A percentile compares a stretch with the other conserved stretches of the same genome.
These are phyloP conservation scores for Acorus gramineus DNA, from an alignment of 106 monocot genomes.

Conservation along the genomic window DNA sequence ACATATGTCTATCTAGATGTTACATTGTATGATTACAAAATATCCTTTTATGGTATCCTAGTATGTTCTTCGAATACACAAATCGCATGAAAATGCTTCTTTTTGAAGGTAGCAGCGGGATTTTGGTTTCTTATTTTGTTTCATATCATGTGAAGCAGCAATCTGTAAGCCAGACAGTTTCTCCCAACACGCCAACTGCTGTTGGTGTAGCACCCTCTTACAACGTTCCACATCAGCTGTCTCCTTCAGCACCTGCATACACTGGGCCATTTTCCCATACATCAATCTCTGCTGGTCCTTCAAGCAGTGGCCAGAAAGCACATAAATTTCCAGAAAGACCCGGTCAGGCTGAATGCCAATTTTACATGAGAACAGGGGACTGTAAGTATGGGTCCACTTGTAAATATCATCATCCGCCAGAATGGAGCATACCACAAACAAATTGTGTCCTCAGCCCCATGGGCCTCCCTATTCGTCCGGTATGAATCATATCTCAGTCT, in stretches of 20 bases:
- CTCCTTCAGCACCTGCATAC: slow-evolving; percentile 56
- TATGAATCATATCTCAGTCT: slow-evolving; percentile 13
- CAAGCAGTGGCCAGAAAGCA: slow-evolving; percentile 44
- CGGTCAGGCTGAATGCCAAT: slow-evolving; percentile 77
- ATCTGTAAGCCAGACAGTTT: slow-evolving; percentile 25
- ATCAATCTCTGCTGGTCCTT: slow-evolving; percentile 34
- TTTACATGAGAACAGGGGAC: slow-evolving; percentile 83
- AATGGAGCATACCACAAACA: slow-evolving; percentile 46
- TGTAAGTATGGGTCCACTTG: slow-evolving; percentile 88
- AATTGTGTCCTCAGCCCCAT: slow-evolving; percentile 72
- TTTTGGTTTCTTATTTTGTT: slow-evolving; percentile 2
- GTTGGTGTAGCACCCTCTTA: slow-evolving; percentile 44
- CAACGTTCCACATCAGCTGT: slow-evolving; percentile 44
- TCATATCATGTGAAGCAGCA: slow-evolving; percentile 31
- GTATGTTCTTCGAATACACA: no score
- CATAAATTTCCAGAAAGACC: slow-evolving; percentile 63
- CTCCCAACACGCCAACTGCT: slow-evolving; percentile 41
- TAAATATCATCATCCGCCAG: slow-evolving; percentile 81
- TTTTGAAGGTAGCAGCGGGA: not conserved
- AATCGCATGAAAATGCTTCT: no score
- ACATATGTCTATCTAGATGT: no score
- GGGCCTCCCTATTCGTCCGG: slow-evolving; percentile 91
- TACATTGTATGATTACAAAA: no score
- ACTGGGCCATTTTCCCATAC: slow-evolving; percentile 22
- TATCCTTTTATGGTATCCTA: no score